phyloP scores from a whole-genome alignment of 495 filamentous ascomycete genomes.

The Pyrenula massariospora region DNA sequence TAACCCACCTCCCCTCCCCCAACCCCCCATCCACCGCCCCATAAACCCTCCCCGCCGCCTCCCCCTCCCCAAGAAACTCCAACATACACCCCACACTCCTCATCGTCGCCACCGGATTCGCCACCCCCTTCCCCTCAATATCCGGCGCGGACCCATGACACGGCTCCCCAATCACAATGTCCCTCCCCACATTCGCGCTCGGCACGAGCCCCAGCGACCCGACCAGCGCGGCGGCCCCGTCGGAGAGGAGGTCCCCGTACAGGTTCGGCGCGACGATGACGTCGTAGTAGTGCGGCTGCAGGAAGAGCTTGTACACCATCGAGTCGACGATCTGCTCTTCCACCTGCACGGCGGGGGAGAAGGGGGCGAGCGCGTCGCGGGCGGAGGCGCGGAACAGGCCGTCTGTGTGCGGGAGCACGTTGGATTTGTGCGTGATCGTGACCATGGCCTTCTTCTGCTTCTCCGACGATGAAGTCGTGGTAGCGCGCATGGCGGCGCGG shows the following conservation, averaged over 20 bases:
- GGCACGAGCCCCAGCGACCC: slow-evolving; percentile 90
- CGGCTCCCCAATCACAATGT: slow-evolving; percentile 93
- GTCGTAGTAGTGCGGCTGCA: slow-evolving; percentile 85
- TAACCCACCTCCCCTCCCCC: slow-evolving; percentile 68
- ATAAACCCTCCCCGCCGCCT: slow-evolving; percentile 81
- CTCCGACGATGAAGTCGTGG: slow-evolving; percentile 25
- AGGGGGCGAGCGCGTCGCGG: slow-evolving; percentile 51
- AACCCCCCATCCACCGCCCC: slow-evolving; percentile 85
- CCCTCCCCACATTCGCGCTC: slow-evolving; percentile 90
- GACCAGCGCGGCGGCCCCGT: slow-evolving; percentile 90
- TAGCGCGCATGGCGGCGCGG: slow-evolving; percentile 64
- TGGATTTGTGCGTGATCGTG: slow-evolving; percentile 97
- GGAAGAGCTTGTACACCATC: slow-evolving; percentile 99
- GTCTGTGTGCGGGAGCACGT: slow-evolving; percentile 93
- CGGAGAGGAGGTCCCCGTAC: slow-evolving; percentile 93
- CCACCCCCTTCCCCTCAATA: slow-evolving; percentile 83
- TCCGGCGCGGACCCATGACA: slow-evolving; percentile 95
- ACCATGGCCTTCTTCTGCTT: slow-evolving; percentile 65
- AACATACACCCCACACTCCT: slow-evolving; percentile 88
- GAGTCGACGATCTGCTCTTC: slow-evolving; percentile 98
- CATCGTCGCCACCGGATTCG: slow-evolving; percentile 93
- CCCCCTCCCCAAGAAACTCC: slow-evolving; percentile 80
- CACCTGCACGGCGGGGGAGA: slow-evolving; percentile 51
- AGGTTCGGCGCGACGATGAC: slow-evolving; percentile 97
- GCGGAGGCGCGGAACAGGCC: slow-evolving; percentile 84